Conservation (phyloP, 257 asterid genomes). For the Nicotiana undulata region DNA sequence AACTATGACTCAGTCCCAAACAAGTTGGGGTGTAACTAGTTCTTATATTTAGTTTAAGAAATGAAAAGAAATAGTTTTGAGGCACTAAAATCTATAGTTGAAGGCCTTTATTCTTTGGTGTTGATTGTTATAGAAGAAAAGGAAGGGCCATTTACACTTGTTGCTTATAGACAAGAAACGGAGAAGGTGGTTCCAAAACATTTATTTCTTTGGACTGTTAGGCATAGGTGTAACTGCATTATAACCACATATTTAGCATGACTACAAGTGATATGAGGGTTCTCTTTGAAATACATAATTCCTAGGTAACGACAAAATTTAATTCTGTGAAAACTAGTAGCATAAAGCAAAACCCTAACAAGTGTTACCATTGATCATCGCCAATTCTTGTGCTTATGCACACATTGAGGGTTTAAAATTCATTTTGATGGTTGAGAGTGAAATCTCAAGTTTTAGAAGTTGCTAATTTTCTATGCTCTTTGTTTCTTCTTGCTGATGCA, state of each 20-base stretch:
- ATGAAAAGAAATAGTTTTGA: background rate
- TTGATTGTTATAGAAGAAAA: background rate
- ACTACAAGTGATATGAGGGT: background rate
- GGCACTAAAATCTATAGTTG: background rate
- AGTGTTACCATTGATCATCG: background rate
- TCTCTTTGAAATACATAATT: background rate
- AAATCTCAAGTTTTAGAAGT: background rate
- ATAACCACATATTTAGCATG: background rate
- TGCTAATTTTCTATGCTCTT: background rate
- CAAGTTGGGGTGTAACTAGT: background rate
- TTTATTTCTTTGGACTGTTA: background rate
- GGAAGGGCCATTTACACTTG: background rate
- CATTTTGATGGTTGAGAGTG: background rate
- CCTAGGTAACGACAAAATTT: background rate
- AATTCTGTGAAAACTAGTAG: background rate
- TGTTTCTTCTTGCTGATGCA: slow-evolving; percentile 25
- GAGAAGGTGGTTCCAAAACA: background rate
- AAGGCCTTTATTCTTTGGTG: background rate
- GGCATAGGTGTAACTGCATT: background rate
- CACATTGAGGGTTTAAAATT: background rate
- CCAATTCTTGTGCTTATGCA: background rate
- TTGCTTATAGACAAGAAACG: background rate
- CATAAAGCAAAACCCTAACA: background rate
- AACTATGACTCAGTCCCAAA: too few species aligned
- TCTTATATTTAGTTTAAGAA: background rate